A percentile compares a stretch with the other conserved stretches of the same genome.
These are phyloP conservation scores for Pyrenochaeta sp. DNA, from an alignment of 2,329 filamentous ascomycete species.

Conservation along the genomic window DNA sequence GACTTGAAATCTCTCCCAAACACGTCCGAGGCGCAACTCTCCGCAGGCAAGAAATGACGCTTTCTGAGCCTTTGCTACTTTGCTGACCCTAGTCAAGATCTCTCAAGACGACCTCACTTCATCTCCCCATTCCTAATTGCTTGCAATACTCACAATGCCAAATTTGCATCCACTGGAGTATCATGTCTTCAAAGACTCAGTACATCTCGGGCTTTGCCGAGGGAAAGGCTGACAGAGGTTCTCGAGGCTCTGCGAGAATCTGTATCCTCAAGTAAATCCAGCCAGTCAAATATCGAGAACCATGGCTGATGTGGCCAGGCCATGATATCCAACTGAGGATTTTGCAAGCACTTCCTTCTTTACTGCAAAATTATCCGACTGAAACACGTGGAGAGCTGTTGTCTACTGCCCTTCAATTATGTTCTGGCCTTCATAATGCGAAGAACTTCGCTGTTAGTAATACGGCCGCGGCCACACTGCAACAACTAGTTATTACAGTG, in stretches of 20 bases:
- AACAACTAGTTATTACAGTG: slow-evolving; percentile 89
- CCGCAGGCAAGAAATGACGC: slow-evolving; percentile 65
- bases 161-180: slow-evolving; percentile 86
- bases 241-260: slow-evolving; percentile 88
- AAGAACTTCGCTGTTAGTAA: slow-evolving; percentile 95
- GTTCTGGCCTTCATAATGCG: slow-evolving; percentile 86
- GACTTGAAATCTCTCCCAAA: slow-evolving; percentile 81
- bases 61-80: not conserved
- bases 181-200: slow-evolving; percentile 89
- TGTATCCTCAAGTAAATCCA: slow-evolving; percentile 66
- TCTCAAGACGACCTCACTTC: slow-evolving; percentile 82
- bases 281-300: slow-evolving; percentile 29
- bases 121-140: slow-evolving; percentile 94
- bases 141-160: slow-evolving; percentile 87
- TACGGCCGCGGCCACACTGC: slow-evolving; percentile 93
- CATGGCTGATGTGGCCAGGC: slow-evolving; percentile 48
- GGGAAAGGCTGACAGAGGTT: slow-evolving; percentile 81
- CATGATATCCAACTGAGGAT: slow-evolving; percentile 96
- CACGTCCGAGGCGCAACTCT: slow-evolving; percentile 77
- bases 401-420: slow-evolving; percentile 84
- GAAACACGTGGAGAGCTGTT: slow-evolving; percentile 83
- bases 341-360: slow-evolving; percentile 84
- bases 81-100: slow-evolving; percentile 64
- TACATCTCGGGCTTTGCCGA: slow-evolving; percentile 79
- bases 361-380: slow-evolving; percentile 87